A percentile compares a stretch with the other conserved stretches of the same genome.
phyloP scores from a whole-genome alignment of 495 filamentous ascomycete species.

The Daldinia caldariorum region DNA sequence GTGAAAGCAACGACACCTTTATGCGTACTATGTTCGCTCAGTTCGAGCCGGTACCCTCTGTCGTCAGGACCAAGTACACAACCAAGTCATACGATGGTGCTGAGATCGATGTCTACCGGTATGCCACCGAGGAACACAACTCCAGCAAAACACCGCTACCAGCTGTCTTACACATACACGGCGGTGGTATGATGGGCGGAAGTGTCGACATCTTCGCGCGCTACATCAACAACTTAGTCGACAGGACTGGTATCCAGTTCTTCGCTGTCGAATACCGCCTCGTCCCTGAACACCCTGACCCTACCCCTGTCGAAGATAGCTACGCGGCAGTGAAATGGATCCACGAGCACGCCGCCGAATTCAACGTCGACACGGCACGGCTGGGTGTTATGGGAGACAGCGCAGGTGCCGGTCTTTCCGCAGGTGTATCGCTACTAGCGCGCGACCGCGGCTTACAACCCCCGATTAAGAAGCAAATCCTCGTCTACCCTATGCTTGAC shows the following conservation, averaged over 20 bases:
- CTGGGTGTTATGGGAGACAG: slow-evolving; percentile 46
- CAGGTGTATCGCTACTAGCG: slow-evolving; percentile 29
- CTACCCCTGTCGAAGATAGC: slow-evolving; percentile 41
- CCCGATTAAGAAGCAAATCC: slow-evolving; percentile 38
- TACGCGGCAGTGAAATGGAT: slow-evolving; percentile 39
- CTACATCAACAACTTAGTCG: slow-evolving; percentile 35
- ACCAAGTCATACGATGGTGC: slow-evolving; percentile 27
- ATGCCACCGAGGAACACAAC: slow-evolving; percentile 31
- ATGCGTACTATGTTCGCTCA: slow-evolving; percentile 10
- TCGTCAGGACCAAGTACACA: slow-evolving; percentile 14
- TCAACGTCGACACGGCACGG: slow-evolving; percentile 41
- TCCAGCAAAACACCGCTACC: slow-evolving; percentile 23
- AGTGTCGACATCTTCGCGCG: slow-evolving; percentile 41
- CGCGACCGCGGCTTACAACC: slow-evolving; percentile 41
- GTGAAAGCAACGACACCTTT: slow-evolving; percentile 19
- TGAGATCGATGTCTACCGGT: slow-evolving; percentile 27
- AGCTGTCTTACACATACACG: slow-evolving; percentile 53
- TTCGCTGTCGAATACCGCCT: slow-evolving; percentile 54
- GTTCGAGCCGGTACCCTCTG: slow-evolving; percentile 13
- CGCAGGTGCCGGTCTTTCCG: slow-evolving; percentile 45
- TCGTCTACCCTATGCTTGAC: slow-evolving; percentile 49
- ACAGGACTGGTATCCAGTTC: slow-evolving; percentile 41
- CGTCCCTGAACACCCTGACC: slow-evolving; percentile 45
- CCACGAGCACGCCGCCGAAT: slow-evolving; percentile 18
- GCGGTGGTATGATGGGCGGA: slow-evolving; percentile 53